A percentile compares a stretch with the other conserved stretches of the same genome.
These are phyloP conservation scores for Aristolochia contorta DNA, from an alignment of 164 flowering plant genomes.

Conservation along the genomic window DNA sequence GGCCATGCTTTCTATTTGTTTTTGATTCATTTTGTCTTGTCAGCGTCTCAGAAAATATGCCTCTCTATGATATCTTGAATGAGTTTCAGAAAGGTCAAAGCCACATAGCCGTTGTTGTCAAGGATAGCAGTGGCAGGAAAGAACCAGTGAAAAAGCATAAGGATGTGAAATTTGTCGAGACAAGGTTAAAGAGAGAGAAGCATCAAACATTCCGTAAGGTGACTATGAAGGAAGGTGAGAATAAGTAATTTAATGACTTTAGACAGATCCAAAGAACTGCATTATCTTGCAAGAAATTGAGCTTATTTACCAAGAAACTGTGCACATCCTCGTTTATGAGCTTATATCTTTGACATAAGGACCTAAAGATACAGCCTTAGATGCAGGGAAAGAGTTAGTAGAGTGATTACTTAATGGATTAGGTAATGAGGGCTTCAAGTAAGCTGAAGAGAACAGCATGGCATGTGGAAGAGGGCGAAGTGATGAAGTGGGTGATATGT, in stretches of 20 bases:
- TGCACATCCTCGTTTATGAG: too few species aligned
- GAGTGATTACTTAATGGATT: too few species aligned
- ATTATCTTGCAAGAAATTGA: too few species aligned
- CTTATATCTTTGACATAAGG: too few species aligned
- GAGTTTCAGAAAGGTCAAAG: slow-evolving; percentile 95
- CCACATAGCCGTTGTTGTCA: slow-evolving; percentile 81
- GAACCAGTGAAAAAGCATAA: slow-evolving; percentile 24
- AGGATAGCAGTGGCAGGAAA: slow-evolving; percentile 34
- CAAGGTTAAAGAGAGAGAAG: slow-evolving; percentile 11
- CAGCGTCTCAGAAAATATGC: slow-evolving; percentile 52
- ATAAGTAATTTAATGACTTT: neutral
- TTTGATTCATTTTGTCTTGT: slow-evolving; percentile 10
- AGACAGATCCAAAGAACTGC: too few species aligned
- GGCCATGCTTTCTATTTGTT: neutral
- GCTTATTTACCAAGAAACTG: too few species aligned
- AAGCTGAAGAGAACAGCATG: too few species aligned
- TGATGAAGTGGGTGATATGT: too few species aligned
- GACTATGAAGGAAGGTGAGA: slow-evolving; percentile 16
- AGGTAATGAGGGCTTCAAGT: too few species aligned
- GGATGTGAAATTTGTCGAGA: slow-evolving; percentile 20
- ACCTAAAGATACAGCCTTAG: too few species aligned
- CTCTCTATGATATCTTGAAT: slow-evolving; percentile 85
- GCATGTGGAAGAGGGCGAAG: too few species aligned
- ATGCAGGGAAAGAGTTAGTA: too few species aligned
- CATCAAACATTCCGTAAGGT: slow-evolving; percentile 6